Evolutionary conservation across 345 rosid species (phyloP).

Genomic region (Balakata baccata): DNA sequence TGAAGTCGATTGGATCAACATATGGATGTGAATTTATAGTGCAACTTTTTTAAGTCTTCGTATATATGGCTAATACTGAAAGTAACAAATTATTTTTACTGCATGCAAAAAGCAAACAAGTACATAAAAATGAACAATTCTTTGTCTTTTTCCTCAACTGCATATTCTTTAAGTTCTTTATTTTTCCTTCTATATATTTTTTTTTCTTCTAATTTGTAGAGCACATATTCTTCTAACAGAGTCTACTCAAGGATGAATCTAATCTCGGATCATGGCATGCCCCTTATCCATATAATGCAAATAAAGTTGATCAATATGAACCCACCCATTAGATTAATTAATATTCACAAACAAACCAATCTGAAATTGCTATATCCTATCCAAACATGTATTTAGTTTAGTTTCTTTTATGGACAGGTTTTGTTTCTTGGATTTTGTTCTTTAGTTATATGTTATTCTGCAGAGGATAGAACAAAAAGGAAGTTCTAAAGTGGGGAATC

Average conservation of each 20-base stretch:
- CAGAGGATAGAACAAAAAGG: constrained; percentile 11
- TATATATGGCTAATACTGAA: too few relatives aligned
- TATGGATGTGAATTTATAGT: too few relatives aligned
- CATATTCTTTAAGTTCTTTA: too few relatives aligned
- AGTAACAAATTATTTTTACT: too few relatives aligned
- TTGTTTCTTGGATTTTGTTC: too few relatives aligned
- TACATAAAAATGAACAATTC: too few relatives aligned
- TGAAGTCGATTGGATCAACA: too few relatives aligned
- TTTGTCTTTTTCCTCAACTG: too few relatives aligned
- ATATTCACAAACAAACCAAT: background rate
- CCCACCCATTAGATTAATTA: background rate
- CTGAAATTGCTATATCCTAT: background rate
- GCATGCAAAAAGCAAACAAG: too few relatives aligned
- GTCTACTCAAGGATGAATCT: background rate
- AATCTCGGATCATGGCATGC: constrained; percentile 1
- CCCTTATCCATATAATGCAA: constrained; percentile 8
- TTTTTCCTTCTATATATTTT: too few relatives aligned
- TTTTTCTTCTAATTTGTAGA: too few relatives aligned
- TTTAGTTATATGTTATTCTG: background rate
- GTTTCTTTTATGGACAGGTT: background rate
- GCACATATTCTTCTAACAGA: background rate
- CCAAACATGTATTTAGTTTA: background rate
- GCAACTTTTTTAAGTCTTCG: too few relatives aligned
- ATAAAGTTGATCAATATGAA: background rate
- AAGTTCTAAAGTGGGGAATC: constrained; percentile 36